Base-by-base conservation (phyloP, 2,329 filamentous ascomycete species). In the Cadophora sp. region DNA sequence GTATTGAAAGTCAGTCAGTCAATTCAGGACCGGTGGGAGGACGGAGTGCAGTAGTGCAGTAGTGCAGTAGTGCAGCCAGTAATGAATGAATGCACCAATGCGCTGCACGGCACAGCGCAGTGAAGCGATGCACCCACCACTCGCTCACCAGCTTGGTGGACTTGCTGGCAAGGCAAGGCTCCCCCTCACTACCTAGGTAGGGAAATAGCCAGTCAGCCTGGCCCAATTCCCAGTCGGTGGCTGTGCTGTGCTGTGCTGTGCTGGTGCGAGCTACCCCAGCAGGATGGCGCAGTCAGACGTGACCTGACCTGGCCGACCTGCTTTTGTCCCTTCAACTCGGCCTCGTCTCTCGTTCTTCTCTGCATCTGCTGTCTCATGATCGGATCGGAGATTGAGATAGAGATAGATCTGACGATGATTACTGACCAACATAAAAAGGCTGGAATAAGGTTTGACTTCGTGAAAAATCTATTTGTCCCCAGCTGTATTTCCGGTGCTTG, bases 201-300 rank as follows among this genome's bases (percentile, higher is more conserved):
- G n/a, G 7, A 22, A 22, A 7, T 18, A n/a, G 14, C 55, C 55
- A 58, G 55, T 58, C 55, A 58, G 33, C 55, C 55, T 58, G 55
- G 55, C 36, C 33, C 33, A 56, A 56, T 39, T 56, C 53, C 53
- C 41, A 36, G 53, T n/a, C 33, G 7, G 55, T 41, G 36, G 55
- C 33, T 58, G 55, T 56, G 55, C 55, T 58, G 33, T 24, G 45
- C 45, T 24, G 45, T 16, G n/a, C 11, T 24, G 45, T 13, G 39
- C 39, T 43, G 39, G 13, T 43, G 39, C 13, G 3, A 3, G 43
- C 43, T 47, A 11, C 33, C 43, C 55, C 55, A 1, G 36, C 55
- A 58, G 55, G 55, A 58, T 58, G 55, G 55, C 36, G 55, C 55
- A 58, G 55, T 58, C 55, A 56, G 33, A 55, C n/a, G 9, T 24